Evolutionary conservation across 176 grass and related monocot genomes (phyloP), one percentile per base, ranked within the genome.

Genomic region (Stipa capillata): DNA sequence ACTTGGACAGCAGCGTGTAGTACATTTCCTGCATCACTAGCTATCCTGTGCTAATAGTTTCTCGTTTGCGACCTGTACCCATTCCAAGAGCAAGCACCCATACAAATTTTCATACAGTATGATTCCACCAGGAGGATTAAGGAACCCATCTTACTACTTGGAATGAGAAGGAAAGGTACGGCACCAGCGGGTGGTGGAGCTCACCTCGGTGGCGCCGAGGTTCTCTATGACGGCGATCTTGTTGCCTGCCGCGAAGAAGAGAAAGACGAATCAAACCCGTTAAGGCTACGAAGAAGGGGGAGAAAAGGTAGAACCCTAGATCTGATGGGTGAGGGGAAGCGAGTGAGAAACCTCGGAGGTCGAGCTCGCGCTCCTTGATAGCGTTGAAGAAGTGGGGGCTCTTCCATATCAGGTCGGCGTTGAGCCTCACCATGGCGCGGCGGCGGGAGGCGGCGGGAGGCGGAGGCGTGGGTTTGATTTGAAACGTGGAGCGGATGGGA

Each of bases 301-400:
- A 11, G 16, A 12, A 20, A 49, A 25, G 58, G 64, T 44, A 65
- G 53, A 88, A 86, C 23, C 56, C 65, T 84, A 85, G 74, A 91
- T 83, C 39, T 62, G 17, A 51, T 13, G 61, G 68, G 77, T 4
- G 25, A 42, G 17, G 35, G 61, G 75, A 4, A 4, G 45, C 29
- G 62, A 49, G 18, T 4, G 40, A 48, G 39, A 17, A 62, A 99
- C 92, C 86, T 81, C 92, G 83, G 83, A 99, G 88, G 62, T 99
- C 88, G 57, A 99, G 88, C 78, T 99, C 92, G 3, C 90, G 92
- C 69, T 96, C 97, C 85, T 96, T 96, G 77, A 96, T 79, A 75
- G 85, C 88, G 78, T 99, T 99, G 90, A 99, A 99, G 86, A 99
- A 99, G 89, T 99, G 97, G 12, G 84, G 92, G 83, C 97, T 99